Evolutionary conservation across 192 early-diverging fungal genomes (phyloP).

Genomic region (Dimargaris xerosporica): DNA sequence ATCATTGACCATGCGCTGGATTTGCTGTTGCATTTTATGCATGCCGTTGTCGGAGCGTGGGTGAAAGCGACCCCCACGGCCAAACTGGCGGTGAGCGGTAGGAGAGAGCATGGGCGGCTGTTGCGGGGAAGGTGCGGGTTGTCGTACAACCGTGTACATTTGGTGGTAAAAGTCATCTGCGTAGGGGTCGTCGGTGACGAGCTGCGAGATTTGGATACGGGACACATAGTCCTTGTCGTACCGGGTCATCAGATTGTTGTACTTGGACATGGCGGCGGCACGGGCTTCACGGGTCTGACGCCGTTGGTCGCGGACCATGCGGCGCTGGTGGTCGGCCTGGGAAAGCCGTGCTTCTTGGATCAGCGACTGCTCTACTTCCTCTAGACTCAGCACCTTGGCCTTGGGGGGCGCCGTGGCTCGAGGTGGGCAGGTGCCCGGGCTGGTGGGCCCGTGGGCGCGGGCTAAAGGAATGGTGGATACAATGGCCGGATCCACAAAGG

Average conservation of each 20-base stretch:
- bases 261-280: conserved; percentile 43
- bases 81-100: conserved; percentile 16
- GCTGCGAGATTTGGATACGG: conserved; percentile 85
- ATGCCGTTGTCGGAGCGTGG: conserved; percentile 34
- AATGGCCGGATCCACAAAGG: conserved; percentile 10
- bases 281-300: conserved; percentile 20
- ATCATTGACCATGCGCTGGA: conserved; percentile 89
- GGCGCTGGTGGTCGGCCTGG: conserved; percentile 5
- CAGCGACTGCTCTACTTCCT: conserved; percentile 53
- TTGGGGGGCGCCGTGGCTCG: conserved; percentile 6
- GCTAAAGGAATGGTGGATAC: conserved; percentile 8
- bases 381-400: conserved; percentile 46
- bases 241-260: conserved; percentile 81
- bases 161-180: conserved; percentile 95
- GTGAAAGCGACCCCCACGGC: conserved; percentile 15
- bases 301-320: conserved; percentile 12
- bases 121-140: conserved; percentile 12
- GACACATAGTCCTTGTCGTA: conserved; percentile 91
- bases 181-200: conserved; percentile 84
- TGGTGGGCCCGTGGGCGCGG: neutral
- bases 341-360: conserved; percentile 10
- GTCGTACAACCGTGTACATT: conserved; percentile 63
- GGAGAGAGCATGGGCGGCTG: neutral
- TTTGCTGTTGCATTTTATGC: conserved; percentile 81
- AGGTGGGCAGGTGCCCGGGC: neutral